Evolutionary conservation across 2,329 filamentous ascomycete genomes (phyloP).

Genomic region (Diaporthe citri): DNA sequence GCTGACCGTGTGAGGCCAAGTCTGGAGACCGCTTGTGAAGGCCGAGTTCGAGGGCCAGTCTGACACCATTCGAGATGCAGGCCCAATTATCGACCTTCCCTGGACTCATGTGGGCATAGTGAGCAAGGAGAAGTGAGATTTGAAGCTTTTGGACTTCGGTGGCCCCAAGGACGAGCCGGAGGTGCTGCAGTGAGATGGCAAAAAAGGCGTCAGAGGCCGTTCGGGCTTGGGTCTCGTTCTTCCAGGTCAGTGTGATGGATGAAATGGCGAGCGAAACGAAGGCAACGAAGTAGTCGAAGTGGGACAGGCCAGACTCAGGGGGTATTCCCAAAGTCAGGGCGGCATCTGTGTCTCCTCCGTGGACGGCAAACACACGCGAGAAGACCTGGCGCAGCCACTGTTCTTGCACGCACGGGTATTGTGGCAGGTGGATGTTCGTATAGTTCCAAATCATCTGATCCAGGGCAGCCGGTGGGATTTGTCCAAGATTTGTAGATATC

Average conservation of each 20-base stretch:
- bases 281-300: constrained; percentile 33
- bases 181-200: constrained; percentile 30
- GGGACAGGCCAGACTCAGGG: constrained; percentile 25
- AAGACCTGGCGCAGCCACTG: constrained; percentile 32
- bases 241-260: constrained; percentile 34
- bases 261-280: constrained; percentile 28
- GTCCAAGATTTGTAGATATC: constrained; percentile 26
- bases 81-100: constrained; percentile 32
- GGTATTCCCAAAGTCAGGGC: constrained; percentile 22
- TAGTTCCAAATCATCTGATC: constrained; percentile 34
- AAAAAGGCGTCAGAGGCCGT: constrained; percentile 31
- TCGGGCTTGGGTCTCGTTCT: constrained; percentile 28
- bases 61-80: constrained; percentile 20
- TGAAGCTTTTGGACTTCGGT: constrained; percentile 32
- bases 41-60: constrained; percentile 29
- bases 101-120: constrained; percentile 31
- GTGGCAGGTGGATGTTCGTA: constrained; percentile 30
- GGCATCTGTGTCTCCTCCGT: constrained; percentile 32
- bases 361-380: background rate
- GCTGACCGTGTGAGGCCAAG: constrained; percentile 6
- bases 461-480: constrained; percentile 27
- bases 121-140: constrained; percentile 19
- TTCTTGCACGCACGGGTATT: constrained; percentile 34
- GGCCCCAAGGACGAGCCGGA: constrained; percentile 11
- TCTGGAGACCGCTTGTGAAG: constrained; percentile 21